Evolutionary conservation across 106 monocot genomes (phyloP).

Genomic region (Dendrobium nobile): DNA sequence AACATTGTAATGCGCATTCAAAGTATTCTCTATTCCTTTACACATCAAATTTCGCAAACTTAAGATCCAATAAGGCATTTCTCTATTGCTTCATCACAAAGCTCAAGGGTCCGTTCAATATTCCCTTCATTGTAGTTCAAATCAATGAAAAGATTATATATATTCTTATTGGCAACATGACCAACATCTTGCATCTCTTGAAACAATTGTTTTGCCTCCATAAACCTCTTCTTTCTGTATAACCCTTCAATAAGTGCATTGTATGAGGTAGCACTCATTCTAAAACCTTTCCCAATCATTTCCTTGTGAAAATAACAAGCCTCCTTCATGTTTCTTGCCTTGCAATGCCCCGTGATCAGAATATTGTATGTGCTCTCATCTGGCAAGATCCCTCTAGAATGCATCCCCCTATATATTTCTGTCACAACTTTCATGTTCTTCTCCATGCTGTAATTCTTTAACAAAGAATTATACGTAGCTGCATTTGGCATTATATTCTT

Average conservation of each 20-base stretch:
- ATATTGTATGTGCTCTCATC: constrained; percentile 94
- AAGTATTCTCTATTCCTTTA: background rate
- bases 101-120: constrained; percentile 56
- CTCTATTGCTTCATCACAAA: constrained; percentile 77
- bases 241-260: constrained; percentile 60
- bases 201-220: constrained; percentile 69
- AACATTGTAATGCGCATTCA: background rate
- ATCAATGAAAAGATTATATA: constrained; percentile 69
- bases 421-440: constrained; percentile 76
- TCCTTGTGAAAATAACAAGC: constrained; percentile 72
- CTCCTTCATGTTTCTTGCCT: constrained; percentile 90
- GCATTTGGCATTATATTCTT: constrained; percentile 64
- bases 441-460: constrained; percentile 59
- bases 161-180: constrained; percentile 42
- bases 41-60: constrained; percentile 7
- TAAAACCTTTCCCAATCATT: constrained; percentile 70
- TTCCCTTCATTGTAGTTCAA: constrained; percentile 46
- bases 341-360: constrained; percentile 83
- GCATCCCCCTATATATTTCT: constrained; percentile 69
- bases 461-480: constrained; percentile 71
- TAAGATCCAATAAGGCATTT: constrained; percentile 21
- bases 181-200: constrained; percentile 65
- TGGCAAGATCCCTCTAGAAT: constrained; percentile 40
- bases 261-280: constrained; percentile 44
- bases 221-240: constrained; percentile 56